Percentiles rank a stretch among this genome's conserved stretches.
phyloP scores from a whole-genome alignment of 2,329 filamentous ascomycete genomes.

The Sporothrix mexicana region DNA sequence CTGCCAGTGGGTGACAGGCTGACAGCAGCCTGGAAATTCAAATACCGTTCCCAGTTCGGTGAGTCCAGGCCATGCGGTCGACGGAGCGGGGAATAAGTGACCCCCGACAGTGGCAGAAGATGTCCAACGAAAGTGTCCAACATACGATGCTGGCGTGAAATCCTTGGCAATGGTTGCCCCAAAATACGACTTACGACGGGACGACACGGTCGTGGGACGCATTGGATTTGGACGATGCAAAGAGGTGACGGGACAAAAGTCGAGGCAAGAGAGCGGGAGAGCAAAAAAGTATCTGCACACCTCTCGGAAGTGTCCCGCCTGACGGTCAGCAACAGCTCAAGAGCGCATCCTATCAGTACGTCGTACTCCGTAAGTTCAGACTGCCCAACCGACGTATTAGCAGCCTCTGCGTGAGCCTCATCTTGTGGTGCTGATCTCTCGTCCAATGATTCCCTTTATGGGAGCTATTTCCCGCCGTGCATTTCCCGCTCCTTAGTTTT shows the following conservation, averaged over 20 bases:
- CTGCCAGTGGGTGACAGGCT: not conserved
- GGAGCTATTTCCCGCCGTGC: not conserved
- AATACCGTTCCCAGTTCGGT: conserved; percentile 3
- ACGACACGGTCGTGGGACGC: no score
- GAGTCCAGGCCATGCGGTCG: not conserved
- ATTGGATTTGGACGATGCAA: no score
- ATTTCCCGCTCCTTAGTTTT: not conserved
- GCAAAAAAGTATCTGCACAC: not conserved
- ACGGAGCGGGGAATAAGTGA: not conserved
- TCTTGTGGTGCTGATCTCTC: conserved; percentile 6
- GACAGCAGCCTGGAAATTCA: not conserved
- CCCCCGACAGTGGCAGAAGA: not conserved
- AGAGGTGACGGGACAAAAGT: not conserved
- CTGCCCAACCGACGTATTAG: not conserved
- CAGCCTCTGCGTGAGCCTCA: not conserved
- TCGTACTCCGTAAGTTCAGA: no score
- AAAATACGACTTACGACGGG: no score
- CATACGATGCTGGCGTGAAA: no score
- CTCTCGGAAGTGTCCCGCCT: conserved; percentile 2
- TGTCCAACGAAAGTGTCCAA: not conserved
- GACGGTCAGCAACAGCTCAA: not conserved
- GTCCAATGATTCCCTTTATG: not conserved
- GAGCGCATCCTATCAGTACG: no score
- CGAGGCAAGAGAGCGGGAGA: not conserved
- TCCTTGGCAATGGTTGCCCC: no score